Conservation (phyloP, 176 grass and related monocot genomes). For the Puccinellia tenuiflora region DNA sequence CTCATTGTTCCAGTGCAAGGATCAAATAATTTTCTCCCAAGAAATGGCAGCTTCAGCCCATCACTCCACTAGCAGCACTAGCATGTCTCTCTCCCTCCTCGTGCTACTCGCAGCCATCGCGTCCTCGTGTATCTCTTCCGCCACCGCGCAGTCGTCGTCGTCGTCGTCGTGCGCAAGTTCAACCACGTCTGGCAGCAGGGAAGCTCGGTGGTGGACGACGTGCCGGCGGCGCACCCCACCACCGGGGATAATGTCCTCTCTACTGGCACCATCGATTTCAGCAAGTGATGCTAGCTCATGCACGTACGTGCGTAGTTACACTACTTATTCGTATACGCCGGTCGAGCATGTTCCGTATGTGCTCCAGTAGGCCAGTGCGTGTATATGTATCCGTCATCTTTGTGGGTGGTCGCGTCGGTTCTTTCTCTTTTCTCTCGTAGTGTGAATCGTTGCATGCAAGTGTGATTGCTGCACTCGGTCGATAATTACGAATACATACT, state of each 20-base stretch:
- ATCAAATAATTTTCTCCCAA: not conserved
- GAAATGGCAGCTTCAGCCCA: constrained; percentile 28
- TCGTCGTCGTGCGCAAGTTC: constrained; percentile 47
- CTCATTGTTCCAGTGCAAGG: not conserved
- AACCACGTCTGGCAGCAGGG: constrained; percentile 85
- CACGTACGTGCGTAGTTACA: not conserved
- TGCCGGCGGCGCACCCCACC: constrained; percentile 66
- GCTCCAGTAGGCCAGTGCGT: not conserved
- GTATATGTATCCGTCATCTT: not conserved
- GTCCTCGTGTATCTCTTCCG: not conserved
- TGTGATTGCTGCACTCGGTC: not conserved
- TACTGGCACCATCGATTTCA: constrained; percentile 58
- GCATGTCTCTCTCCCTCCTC: constrained; percentile 8
- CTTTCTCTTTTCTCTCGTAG: not conserved
- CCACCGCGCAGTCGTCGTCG: not conserved
- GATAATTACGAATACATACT: not conserved
- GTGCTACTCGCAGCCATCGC: not conserved
- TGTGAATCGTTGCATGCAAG: not conserved
- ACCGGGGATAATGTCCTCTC: constrained; percentile 68
- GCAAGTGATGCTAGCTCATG: constrained; percentile 8
- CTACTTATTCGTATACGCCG: not conserved
- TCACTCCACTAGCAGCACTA: not conserved
- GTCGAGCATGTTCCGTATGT: not conserved
- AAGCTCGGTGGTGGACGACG: constrained; percentile 45
- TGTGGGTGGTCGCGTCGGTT: not conserved